A percentile compares a stretch with the other conserved stretches of the same genome.
phyloP scores from a whole-genome alignment of 225 moss, liverwort and hornwort genomes.

The Ulota crispa region DNA sequence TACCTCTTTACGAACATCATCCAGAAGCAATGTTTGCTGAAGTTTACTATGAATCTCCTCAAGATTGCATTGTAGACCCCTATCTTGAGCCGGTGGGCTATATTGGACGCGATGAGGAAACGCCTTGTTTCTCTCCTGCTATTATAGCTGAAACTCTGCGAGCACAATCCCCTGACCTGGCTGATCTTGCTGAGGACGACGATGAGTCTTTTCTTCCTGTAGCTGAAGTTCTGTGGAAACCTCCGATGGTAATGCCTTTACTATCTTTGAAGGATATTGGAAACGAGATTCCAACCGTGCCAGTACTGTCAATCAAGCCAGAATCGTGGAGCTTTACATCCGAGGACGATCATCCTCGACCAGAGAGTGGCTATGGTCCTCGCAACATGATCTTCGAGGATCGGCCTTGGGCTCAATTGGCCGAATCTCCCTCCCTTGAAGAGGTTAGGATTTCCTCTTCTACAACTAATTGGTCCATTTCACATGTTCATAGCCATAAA shows the following conservation, averaged over 20 bases:
- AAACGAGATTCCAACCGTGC: conserved; percentile 37
- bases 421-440: conserved; percentile 47
- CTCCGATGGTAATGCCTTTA: conserved; percentile 20
- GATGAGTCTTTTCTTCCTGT: conserved; percentile 42
- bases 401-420: conserved; percentile 44
- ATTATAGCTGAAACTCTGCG: conserved; percentile 44
- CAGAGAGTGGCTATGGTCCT: conserved; percentile 52
- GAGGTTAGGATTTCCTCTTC: conserved; percentile 36
- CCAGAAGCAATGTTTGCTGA: conserved; percentile 47
- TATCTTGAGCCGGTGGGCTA: conserved; percentile 29
- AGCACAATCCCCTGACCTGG: conserved; percentile 38
- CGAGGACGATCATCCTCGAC: conserved; percentile 53
- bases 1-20: conserved; percentile 46
- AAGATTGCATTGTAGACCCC: conserved; percentile 26
- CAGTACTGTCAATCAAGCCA: conserved; percentile 37
- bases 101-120: conserved; percentile 38
- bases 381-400: conserved; percentile 50
- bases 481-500: neutral
- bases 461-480: neutral
- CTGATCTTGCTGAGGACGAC: conserved; percentile 43
- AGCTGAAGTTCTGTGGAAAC: conserved; percentile 58
- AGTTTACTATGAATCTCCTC: conserved; percentile 28
- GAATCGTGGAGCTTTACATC: conserved; percentile 67
- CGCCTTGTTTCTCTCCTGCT: conserved; percentile 56
- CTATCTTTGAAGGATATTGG: conserved; percentile 12